Evolutionary conservation across 345 rosid genomes (phyloP), one percentile per base, ranked within the genome.

Genomic region (Diplotaxis tenuifolia): DNA sequence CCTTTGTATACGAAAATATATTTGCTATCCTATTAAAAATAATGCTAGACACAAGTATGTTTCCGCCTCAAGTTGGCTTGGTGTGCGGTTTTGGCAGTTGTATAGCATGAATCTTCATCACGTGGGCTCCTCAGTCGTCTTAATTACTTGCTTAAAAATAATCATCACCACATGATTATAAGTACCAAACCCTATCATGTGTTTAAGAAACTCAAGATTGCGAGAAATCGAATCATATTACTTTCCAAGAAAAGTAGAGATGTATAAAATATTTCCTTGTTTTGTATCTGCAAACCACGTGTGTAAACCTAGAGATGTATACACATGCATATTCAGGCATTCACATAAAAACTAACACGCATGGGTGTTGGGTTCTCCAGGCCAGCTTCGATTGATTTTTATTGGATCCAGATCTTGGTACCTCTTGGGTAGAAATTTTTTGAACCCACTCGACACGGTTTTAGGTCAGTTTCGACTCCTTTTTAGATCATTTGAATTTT

Each of bases 41-140:
- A 31, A 73, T 57, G 58, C 9, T 27, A 73, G 71, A 66, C 77
- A 66, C 14, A 67, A 66, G 34, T 74, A 53, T 66, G 67, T 49
- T 50, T 58, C 54, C 3, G 14, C 60, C 78, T 49, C 72, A 74
- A 67, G 67, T 67, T 67, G 62, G 49, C 28, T 5, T 54, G 47
- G 60, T 34, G 21, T 58, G 38, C 36, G 38, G 54, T 74, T 59
- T 71, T 57, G 63, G 66, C 65, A 50, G 77, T 65, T 65, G 28
- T 65, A 25, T 71, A 55, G 28, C 45, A 72, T 64, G 56, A 65
- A 56, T 56, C 58, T 14, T 14, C 49, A 27, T 65, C 71, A 65
- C 29, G 71, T 65, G 77, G 71, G 70, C 32, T 65, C 65, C 4
- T 73, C 49, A 28, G 58, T 28, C 65, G 59, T 29, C 23, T 4